Evolutionary conservation across 169 alveolate genomes (phyloP), one percentile per base, ranked within the genome.

Genomic region (Besnoitia besnoiti): DNA sequence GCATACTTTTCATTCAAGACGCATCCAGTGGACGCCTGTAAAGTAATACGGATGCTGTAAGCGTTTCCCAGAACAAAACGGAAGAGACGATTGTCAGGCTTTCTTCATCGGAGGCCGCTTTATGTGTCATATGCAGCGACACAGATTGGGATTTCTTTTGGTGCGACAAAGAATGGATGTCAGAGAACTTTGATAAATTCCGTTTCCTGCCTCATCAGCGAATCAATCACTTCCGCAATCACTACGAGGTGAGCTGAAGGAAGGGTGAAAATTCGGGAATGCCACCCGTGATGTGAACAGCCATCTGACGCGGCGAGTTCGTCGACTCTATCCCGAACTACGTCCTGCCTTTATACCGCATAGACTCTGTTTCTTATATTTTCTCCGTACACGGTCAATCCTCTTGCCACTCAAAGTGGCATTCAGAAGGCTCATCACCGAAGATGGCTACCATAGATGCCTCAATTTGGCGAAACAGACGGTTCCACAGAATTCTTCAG

Each of bases 141-240:
- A 95, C 96, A 24, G 99, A 98, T 39, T 98, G 98, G 98, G 98
- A 98, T 94, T 87, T 98, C 67, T 96, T 97, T 90, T 98, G 99
- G 99, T 97, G 98, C 67, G 99, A 98, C 94, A 97, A 98, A 93
- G 99, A 98, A 85, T 97, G 98, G 98, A 97, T 98, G 79, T 96
- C 96, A 92, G 99, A 98, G 77, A 97, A 96, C 10, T 95, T 97
- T 92, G 98, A 98, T 91, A 98, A 97, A 76, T 95, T 95, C 35
- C 98, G 97, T 87, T 92, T 98, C 39, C 96, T 96, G 88, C 97
- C 98, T 44, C 96, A 98, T 92, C 97, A 94, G 95, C 95, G 97
- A 61, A 96, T 98, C 30, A 98, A 98, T 82, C 99, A 98, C 93
- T 98, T 97, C 94, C 99, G 99, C 47, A 98, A 98, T 94, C 99